phyloP scores from a whole-genome alignment of 2,329 filamentous ascomycete species.

The Lecanicillium sp. region DNA sequence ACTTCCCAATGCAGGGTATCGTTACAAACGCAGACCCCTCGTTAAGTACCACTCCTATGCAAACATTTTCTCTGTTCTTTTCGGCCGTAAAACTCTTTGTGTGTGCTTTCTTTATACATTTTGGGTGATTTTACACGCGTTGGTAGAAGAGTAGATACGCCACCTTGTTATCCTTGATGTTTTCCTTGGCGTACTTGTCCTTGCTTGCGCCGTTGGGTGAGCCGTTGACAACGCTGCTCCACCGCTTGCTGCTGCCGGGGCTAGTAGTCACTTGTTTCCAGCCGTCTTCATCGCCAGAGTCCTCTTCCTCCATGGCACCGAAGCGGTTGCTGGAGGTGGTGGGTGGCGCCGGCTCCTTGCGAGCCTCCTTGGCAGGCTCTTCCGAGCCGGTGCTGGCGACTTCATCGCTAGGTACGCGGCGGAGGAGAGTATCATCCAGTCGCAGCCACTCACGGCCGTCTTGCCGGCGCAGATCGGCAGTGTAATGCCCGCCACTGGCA shows the following conservation, averaged over 20 bases:
- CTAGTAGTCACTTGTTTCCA: slow-evolving; percentile 73
- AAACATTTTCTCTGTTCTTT: too few relatives aligned
- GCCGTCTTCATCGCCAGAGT: slow-evolving; percentile 56
- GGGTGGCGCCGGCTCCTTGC: slow-evolving; percentile 15
- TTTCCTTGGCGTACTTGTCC: slow-evolving; percentile 51
- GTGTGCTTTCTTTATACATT: neutral
- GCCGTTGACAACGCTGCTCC: slow-evolving; percentile 62
- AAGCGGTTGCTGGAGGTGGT: slow-evolving; percentile 61
- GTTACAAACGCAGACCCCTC: too few relatives aligned
- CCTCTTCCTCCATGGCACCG: slow-evolving; percentile 58
- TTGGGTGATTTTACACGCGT: slow-evolving; percentile 46
- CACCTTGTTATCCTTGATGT: slow-evolving; percentile 86
- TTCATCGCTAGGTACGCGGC: slow-evolving; percentile 76
- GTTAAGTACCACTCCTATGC: too few relatives aligned
- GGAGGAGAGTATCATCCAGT: slow-evolving; percentile 86
- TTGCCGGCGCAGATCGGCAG: slow-evolving; percentile 90
- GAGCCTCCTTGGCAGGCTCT: slow-evolving; percentile 51
- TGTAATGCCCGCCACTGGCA: slow-evolving; percentile 93
- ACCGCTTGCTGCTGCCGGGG: slow-evolving; percentile 59
- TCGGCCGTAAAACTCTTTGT: neutral
- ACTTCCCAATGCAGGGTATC: too few relatives aligned
- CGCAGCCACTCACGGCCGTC: slow-evolving; percentile 95
- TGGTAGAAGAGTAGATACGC: slow-evolving; percentile 97
- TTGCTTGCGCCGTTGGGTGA: slow-evolving; percentile 45
- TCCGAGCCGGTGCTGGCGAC: slow-evolving; percentile 80